phyloP scores from a whole-genome alignment of 495 filamentous ascomycete genomes.

The Talaromyces wortmannii region DNA sequence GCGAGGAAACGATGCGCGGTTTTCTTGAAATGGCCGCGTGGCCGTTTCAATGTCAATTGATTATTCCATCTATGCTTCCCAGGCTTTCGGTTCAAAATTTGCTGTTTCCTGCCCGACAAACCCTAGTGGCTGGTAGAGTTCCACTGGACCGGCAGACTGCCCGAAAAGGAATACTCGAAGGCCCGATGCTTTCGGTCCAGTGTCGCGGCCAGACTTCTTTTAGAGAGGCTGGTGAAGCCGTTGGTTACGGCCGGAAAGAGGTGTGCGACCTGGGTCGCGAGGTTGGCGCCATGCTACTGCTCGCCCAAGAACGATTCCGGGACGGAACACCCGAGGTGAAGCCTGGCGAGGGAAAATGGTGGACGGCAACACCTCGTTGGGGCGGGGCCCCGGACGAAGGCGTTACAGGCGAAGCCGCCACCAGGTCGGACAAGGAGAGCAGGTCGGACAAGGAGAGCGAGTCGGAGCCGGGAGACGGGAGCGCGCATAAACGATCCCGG shows the following conservation, averaged over 20 bases:
- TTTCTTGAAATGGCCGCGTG: constrained; percentile 76
- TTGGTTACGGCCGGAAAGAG: constrained; percentile 46
- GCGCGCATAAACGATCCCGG: constrained; percentile 30
- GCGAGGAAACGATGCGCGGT: constrained; percentile 59
- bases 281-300: constrained; percentile 62
- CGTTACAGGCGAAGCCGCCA: constrained; percentile 44
- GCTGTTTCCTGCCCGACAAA: constrained; percentile 44
- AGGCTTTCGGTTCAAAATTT: constrained; percentile 50
- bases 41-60: constrained; percentile 70
- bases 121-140: constrained; percentile 55
- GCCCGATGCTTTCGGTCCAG: constrained; percentile 55
- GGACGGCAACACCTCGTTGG: constrained; percentile 67
- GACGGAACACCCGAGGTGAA: constrained; percentile 58
- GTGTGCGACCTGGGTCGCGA: constrained; percentile 67
- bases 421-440: constrained; percentile 12
- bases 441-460: constrained; percentile 16
- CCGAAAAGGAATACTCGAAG: constrained; percentile 67
- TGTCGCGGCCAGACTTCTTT: constrained; percentile 54
- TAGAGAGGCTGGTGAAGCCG: constrained; percentile 22
- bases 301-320: constrained; percentile 76
- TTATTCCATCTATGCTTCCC: constrained; percentile 54
- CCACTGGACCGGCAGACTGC: constrained; percentile 64
- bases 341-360: constrained; percentile 76
- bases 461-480: constrained; percentile 13
- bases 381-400: constrained; percentile 65